Evolutionary conservation across 192 early-diverging fungal species (phyloP).

Genomic region (Coemansia sp.): DNA sequence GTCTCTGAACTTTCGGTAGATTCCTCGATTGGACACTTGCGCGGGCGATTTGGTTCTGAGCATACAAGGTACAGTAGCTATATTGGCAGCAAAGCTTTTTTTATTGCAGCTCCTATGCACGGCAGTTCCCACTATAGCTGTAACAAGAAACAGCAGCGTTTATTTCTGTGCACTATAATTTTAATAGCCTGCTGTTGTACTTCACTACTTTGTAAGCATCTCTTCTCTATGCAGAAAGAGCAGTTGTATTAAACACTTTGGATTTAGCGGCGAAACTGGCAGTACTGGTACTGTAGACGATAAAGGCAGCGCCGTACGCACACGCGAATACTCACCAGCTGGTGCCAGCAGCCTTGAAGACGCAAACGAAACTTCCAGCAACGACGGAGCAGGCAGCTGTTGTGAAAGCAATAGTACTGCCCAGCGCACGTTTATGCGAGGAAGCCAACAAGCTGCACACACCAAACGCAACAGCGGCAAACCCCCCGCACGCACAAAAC

Average conservation of each 20-base stretch:
- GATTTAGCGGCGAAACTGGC: slow-evolving; percentile 11
- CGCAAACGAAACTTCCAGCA: slow-evolving; percentile 8
- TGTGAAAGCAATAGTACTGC: slow-evolving; percentile 21
- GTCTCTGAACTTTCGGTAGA: slow-evolving; percentile 51
- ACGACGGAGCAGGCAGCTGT: slow-evolving; percentile 18
- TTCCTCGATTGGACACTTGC: slow-evolving; percentile 46
- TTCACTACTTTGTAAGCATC: not conserved
- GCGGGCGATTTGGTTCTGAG: slow-evolving; percentile 24
- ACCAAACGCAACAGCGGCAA: slow-evolving; percentile 9
- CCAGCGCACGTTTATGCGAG: slow-evolving; percentile 21
- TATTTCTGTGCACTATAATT: slow-evolving; percentile 3
- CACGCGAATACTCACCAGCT: slow-evolving; percentile 4
- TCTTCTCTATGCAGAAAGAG: not conserved
- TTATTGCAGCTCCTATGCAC: slow-evolving; percentile 8
- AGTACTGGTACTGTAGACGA: slow-evolving; percentile 11
- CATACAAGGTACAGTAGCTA: slow-evolving; percentile 36
- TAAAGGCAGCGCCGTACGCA: slow-evolving; percentile 5
- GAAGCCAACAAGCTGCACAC: slow-evolving; percentile 15
- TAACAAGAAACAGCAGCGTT: not conserved
- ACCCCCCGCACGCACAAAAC: slow-evolving; percentile 10
- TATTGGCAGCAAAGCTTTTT: not conserved
- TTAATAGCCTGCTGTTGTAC: not conserved
- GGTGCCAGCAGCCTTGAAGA: slow-evolving; percentile 14
- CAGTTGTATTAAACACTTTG: not conserved
- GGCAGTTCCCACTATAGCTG: slow-evolving; percentile 8